phyloP scores from a whole-genome alignment of 2,329 filamentous ascomycete species.

The Aspergillus sp. region DNA sequence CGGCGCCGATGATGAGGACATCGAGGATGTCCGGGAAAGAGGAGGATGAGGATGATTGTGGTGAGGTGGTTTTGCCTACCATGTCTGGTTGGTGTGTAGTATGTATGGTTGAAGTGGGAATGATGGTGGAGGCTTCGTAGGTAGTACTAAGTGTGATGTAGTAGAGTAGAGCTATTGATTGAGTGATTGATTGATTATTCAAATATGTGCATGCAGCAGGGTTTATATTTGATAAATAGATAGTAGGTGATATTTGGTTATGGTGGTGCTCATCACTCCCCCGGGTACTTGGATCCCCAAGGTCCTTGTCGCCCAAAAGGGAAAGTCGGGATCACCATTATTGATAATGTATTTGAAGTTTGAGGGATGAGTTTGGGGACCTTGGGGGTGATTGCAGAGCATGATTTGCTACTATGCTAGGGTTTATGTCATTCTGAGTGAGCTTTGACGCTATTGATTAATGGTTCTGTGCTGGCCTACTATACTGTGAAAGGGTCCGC shows the following conservation, averaged over 20 bases:
- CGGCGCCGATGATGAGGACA: slow-evolving; percentile 72
- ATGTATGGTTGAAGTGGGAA: neutral
- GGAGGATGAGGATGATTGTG: neutral
- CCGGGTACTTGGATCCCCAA: slow-evolving; percentile 38
- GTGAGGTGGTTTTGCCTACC: neutral
- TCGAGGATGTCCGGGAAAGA: slow-evolving; percentile 47
- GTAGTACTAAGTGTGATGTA: too few relatives aligned
- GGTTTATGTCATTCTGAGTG: neutral
- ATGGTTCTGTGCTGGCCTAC: too few relatives aligned
- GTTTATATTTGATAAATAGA: neutral
- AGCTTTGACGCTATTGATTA: neutral
- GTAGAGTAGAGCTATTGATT: too few relatives aligned
- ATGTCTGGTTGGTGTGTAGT: slow-evolving; percentile 4
- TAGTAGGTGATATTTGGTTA: neutral
- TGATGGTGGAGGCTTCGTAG: neutral
- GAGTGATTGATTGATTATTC: too few relatives aligned
- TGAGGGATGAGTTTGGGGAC: slow-evolving; percentile 23
- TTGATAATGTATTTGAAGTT: slow-evolving; percentile 8
- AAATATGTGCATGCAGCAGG: too few relatives aligned
- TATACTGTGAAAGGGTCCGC: too few relatives aligned
- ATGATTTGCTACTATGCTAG: neutral
- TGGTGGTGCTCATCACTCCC: slow-evolving; percentile 13
- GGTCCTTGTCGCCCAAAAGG: slow-evolving; percentile 27
- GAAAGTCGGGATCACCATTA: neutral
- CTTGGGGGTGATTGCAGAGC: slow-evolving; percentile 21